These are phyloP conservation scores for Plantago elongata DNA, from an alignment of 257 asterid species.

Conservation along the genomic window DNA sequence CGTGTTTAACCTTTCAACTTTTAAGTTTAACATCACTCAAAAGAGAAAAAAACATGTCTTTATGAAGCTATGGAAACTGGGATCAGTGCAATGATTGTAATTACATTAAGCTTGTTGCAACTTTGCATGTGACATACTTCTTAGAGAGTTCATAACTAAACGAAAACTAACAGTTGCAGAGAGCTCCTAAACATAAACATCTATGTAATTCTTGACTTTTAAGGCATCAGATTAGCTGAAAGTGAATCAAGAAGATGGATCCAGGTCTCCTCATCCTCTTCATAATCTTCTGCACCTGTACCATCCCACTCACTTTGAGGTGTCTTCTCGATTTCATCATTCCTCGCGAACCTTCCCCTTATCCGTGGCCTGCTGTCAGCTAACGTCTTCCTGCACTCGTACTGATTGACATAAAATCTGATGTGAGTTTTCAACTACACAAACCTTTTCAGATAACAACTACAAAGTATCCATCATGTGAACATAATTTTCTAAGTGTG, in stretches of 20 bases:
- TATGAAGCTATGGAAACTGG: too few relatives aligned
- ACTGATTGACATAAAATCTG: constrained; percentile 33
- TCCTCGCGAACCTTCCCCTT: constrained; percentile 78
- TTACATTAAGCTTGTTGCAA: not conserved
- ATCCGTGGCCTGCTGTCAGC: constrained; percentile 89
- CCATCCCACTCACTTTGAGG: constrained; percentile 50
- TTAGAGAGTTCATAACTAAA: constrained; percentile 11
- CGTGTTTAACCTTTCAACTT: too few relatives aligned
- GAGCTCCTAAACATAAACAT: constrained; percentile 40
- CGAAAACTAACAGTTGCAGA: not conserved
- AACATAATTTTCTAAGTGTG: not conserved
- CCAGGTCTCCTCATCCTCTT: constrained; percentile 63
- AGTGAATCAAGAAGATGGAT: constrained; percentile 58
- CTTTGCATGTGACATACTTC: not conserved
- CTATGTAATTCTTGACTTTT: constrained; percentile 28
- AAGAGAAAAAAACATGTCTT: too few relatives aligned
- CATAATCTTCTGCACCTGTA: constrained; percentile 32
- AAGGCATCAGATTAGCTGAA: constrained; percentile 51
- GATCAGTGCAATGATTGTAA: too few relatives aligned
- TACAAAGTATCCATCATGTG: not conserved
- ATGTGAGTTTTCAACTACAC: not conserved
- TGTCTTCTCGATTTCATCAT: constrained; percentile 52
- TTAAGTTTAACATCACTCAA: too few relatives aligned
- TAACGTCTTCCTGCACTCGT: constrained; percentile 84
- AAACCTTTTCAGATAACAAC: not conserved